Conservation (phyloP, 305 asterid species). For the Solanum hybrid region DNA sequence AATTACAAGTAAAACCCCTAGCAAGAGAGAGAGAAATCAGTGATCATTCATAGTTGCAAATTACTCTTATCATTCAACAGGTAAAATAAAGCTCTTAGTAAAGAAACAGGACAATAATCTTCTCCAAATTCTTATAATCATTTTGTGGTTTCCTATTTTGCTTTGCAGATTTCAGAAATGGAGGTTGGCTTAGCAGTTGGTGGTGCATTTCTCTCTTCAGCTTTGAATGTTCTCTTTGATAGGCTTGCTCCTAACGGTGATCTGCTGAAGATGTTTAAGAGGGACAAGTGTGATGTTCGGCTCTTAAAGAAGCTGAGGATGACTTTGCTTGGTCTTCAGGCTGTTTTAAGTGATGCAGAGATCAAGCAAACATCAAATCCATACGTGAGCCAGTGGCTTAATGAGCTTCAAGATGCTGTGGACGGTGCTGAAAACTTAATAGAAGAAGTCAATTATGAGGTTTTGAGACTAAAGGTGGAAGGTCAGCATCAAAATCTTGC, state of each 20-base stretch:
- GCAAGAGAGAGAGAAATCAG: too few species aligned
- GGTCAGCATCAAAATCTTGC: neutral
- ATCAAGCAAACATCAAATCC: neutral
- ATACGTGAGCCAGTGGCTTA: neutral
- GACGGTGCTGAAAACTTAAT: neutral
- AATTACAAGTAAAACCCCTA: too few species aligned
- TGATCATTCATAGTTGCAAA: too few species aligned
- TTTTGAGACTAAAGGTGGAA: neutral
- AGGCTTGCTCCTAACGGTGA: neutral
- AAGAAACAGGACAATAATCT: too few species aligned
- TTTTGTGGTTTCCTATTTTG: neutral
- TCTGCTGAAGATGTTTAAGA: neutral
- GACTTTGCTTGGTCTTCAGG: neutral
- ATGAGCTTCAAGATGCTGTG: neutral
- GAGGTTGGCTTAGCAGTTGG: neutral
- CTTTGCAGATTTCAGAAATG: neutral
- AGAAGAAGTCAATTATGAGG: neutral
- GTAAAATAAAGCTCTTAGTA: too few species aligned
- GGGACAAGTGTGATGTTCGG: neutral
- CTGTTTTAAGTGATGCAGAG: neutral
- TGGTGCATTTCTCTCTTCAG: neutral
- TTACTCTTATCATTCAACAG: too few species aligned
- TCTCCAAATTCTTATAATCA: too few species aligned
- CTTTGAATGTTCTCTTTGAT: neutral
- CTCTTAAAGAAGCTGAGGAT: neutral